Conservation (phyloP, 352 stramenopile species). For the Phytophthora foliorum region DNA sequence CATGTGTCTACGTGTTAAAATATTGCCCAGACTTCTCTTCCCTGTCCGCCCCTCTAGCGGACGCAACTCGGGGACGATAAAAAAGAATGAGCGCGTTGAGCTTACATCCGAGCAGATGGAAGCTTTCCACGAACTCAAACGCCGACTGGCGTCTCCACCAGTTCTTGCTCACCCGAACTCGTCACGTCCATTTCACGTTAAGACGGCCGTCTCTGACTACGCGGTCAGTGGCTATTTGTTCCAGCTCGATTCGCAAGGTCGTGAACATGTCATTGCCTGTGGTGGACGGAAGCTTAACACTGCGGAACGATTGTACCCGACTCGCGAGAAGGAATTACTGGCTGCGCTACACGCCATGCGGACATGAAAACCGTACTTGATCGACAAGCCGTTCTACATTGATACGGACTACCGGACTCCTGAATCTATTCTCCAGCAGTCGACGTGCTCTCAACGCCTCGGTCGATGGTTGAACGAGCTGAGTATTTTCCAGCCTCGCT, state of each 20-base stretch:
- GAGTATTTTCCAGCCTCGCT: background rate
- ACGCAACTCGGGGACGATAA: background rate
- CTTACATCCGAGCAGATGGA: background rate
- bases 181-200: background rate
- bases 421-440: too few species aligned
- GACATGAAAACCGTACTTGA: too few species aligned
- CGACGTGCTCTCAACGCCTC: too few species aligned
- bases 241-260: background rate
- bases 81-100: background rate
- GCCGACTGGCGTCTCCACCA: background rate
- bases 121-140: background rate
- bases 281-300: background rate
- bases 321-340: too few species aligned
- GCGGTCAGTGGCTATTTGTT: constrained; percentile 4
- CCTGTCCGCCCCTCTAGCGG: background rate
- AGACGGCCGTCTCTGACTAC: background rate
- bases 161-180: background rate
- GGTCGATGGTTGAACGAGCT: background rate
- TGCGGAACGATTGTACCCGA: too few species aligned
- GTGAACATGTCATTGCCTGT: background rate
- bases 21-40: background rate
- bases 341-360: too few species aligned
- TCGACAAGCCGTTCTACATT: too few species aligned
- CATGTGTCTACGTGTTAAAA: background rate
- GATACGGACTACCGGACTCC: too few species aligned